phyloP scores from a whole-genome alignment of 768 basidiomycete genomes.

The Clitopilus hobsonii region DNA sequence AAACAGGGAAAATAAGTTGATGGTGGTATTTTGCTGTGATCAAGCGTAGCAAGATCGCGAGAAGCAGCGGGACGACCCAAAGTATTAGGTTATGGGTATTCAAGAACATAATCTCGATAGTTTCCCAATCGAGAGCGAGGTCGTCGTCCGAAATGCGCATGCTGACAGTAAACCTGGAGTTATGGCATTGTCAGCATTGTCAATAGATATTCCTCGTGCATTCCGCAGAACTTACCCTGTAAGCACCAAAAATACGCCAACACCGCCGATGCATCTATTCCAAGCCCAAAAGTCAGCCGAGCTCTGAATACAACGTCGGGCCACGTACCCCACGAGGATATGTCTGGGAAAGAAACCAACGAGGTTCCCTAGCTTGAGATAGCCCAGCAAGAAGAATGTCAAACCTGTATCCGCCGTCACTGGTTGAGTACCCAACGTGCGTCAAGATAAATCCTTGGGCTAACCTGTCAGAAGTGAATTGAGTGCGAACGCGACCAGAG shows the following conservation, averaged over 20 bases:
- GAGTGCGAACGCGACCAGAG: conserved; percentile 82
- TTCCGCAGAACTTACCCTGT: conserved; percentile 58
- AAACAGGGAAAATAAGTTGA: conserved; percentile 88
- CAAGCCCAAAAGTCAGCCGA: not conserved
- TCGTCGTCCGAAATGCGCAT: conserved; percentile 78
- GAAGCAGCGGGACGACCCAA: conserved; percentile 74
- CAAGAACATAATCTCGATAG: conserved; percentile 65
- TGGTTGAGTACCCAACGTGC: not conserved
- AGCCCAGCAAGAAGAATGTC: conserved; percentile 83
- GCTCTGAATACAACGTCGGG: too few species aligned
- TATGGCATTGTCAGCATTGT: not conserved
- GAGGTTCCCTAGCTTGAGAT: conserved; percentile 74
- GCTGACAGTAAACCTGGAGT: conserved; percentile 73
- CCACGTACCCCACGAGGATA: conserved; percentile 84
- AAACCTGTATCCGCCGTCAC: conserved; percentile 42
- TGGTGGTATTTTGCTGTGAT: conserved; percentile 80
- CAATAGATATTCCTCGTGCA: not conserved
- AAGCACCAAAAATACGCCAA: conserved; percentile 86
- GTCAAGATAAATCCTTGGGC: conserved; percentile 9
- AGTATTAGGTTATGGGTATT: conserved; percentile 58
- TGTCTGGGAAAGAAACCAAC: conserved; percentile 97
- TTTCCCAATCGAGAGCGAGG: conserved; percentile 61
- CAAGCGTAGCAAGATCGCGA: conserved; percentile 74
- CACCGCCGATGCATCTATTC: conserved; percentile 83
- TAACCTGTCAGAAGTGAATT: conserved; percentile 84